These are phyloP conservation scores for Thoreauomyces humboldtii DNA, from an alignment of 192 early-diverging fungal species.

Conservation along the genomic window DNA sequence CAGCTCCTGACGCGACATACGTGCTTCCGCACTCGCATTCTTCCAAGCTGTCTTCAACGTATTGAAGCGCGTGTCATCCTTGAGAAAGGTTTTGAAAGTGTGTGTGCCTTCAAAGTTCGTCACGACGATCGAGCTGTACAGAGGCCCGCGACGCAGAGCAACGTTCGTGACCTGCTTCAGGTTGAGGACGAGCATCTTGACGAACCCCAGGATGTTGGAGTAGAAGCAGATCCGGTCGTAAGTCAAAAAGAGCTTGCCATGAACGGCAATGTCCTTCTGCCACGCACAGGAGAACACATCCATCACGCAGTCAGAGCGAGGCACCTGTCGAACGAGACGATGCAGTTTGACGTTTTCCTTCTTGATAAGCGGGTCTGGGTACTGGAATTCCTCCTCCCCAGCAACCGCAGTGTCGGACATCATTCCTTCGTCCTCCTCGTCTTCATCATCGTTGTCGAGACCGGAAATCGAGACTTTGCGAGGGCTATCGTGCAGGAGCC, in stretches of 20 bases:
- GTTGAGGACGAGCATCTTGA: constrained; percentile 48
- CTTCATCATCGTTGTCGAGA: constrained; percentile 9
- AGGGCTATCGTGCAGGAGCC: not conserved
- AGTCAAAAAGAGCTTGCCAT: constrained; percentile 55
- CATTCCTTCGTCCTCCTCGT: constrained; percentile 14
- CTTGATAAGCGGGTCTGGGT: constrained; percentile 29
- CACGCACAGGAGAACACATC: constrained; percentile 36
- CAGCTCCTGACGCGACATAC: constrained; percentile 36
- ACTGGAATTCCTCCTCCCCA: constrained; percentile 7
- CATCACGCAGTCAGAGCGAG: constrained; percentile 38
- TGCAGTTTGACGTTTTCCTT: constrained; percentile 43
- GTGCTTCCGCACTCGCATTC: constrained; percentile 25
- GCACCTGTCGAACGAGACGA: constrained; percentile 41
- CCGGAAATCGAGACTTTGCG: too few relatives aligned
- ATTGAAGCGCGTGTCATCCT: constrained; percentile 30
- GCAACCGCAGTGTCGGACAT: constrained; percentile 5
- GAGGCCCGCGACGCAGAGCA: constrained; percentile 14
- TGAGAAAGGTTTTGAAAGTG: constrained; percentile 41
- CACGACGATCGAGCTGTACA: constrained; percentile 37
- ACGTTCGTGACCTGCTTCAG: constrained; percentile 44
- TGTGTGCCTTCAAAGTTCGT: constrained; percentile 21
- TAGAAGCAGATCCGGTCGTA: constrained; percentile 64
- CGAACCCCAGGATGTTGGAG: constrained; percentile 58
- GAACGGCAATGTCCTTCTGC: constrained; percentile 44
- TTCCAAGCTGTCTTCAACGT: constrained; percentile 31